phyloP scores from a whole-genome alignment of 331 rosid genomes.

The Quercus tomentella region DNA sequence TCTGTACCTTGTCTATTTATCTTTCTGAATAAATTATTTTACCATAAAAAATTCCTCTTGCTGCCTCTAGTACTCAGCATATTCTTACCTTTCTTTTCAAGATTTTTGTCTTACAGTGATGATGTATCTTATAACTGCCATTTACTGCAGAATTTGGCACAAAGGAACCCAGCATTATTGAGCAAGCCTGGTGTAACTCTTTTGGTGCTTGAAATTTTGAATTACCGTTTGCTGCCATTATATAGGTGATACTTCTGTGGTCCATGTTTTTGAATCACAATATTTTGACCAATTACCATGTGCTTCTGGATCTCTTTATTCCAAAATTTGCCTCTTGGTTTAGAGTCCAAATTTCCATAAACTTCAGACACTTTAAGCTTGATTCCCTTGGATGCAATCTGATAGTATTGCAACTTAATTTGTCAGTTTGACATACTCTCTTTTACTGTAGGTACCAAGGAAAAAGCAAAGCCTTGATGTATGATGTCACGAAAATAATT shows the following conservation, averaged over 20 bases:
- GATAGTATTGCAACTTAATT: slow-evolving; percentile 12
- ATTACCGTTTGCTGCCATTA: slow-evolving; percentile 94
- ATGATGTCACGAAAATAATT: slow-evolving; percentile 91
- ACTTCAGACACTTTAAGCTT: slow-evolving; percentile 2
- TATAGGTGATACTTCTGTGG: slow-evolving; percentile 63
- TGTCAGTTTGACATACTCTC: slow-evolving; percentile 17
- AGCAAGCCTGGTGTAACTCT: slow-evolving; percentile 96
- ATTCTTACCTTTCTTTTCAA: background rate
- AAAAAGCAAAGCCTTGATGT: slow-evolving; percentile 93
- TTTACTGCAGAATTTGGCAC: slow-evolving; percentile 72
- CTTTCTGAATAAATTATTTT: too few species aligned
- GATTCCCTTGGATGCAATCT: background rate
- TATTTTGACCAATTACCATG: slow-evolving; percentile 1
- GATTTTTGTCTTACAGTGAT: background rate
- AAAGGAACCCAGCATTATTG: slow-evolving; percentile 72
- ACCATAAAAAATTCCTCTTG: too few species aligned
- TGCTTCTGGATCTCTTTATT: background rate
- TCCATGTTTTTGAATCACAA: background rate
- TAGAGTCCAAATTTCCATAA: background rate
- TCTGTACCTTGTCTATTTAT: too few species aligned
- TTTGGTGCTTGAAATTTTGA: slow-evolving; percentile 92
- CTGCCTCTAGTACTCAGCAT: too few species aligned
- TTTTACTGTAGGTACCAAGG: slow-evolving; percentile 77
- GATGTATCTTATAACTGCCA: slow-evolving; percentile 12
- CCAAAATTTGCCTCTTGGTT: slow-evolving; percentile 14